phyloP scores from a whole-genome alignment of 2,329 filamentous ascomycete genomes.

The Aspergillus brasiliensis region DNA sequence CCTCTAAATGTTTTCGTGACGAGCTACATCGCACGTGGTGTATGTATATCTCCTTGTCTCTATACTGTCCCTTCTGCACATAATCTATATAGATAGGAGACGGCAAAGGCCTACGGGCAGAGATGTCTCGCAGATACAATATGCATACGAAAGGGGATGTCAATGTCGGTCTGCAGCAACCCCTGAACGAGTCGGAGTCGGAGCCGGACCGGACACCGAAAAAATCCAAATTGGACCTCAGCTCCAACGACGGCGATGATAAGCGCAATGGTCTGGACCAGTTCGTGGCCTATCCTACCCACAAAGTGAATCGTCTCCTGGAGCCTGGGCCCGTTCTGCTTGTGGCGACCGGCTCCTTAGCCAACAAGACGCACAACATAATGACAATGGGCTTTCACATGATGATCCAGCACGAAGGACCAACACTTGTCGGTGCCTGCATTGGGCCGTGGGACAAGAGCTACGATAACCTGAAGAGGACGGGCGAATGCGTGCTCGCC shows the following conservation, averaged over 20 bases:
- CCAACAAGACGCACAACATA: slow-evolving; percentile 8
- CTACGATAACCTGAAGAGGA: slow-evolving; percentile 2
- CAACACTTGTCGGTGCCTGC: slow-evolving; percentile 7
- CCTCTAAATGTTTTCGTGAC: background rate
- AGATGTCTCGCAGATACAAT: background rate
- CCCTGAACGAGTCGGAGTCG: background rate
- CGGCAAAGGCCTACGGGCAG: background rate
- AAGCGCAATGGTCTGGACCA: background rate
- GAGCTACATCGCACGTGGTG: background rate
- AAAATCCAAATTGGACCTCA: background rate
- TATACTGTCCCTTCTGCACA: background rate
- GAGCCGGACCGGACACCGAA: background rate
- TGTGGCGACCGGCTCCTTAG: slow-evolving; percentile 1
- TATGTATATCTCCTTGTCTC: background rate
- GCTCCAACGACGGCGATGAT: background rate
- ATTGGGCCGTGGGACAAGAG: slow-evolving; percentile 9
- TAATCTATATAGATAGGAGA: background rate
- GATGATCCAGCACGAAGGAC: slow-evolving; percentile 7
- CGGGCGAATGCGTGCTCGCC: slow-evolving; percentile 7
- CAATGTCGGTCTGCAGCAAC: background rate
- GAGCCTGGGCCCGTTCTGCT: slow-evolving; percentile 7
- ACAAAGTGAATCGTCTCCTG: slow-evolving; percentile 5
- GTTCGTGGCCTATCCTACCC: slow-evolving; percentile 6
- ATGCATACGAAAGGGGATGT: background rate
- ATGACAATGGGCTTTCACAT: slow-evolving; percentile 10